Conservation (phyloP, 331 rosid species). For the Cydonia oblonga region DNA sequence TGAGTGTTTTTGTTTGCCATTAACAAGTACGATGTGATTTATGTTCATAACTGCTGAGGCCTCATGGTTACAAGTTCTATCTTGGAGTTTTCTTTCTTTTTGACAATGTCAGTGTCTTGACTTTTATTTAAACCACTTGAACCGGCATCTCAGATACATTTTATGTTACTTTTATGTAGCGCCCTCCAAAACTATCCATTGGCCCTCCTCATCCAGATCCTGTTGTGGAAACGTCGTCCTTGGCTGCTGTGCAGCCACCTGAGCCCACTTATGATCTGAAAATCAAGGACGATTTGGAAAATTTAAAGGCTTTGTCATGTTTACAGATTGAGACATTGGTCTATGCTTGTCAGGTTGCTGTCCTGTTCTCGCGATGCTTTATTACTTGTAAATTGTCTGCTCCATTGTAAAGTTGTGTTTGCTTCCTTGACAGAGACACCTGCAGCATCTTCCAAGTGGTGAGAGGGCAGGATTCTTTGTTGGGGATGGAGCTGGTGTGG, state of each 20-base stretch:
- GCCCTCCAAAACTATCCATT: conserved; percentile 86
- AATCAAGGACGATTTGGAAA: conserved; percentile 59
- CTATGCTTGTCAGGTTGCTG: conserved; percentile 93
- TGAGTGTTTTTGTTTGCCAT: conserved; percentile 34
- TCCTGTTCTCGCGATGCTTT: conserved; percentile 22
- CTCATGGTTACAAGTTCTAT: conserved; percentile 12
- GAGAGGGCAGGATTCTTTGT: conserved; percentile 86
- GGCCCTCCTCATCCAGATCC: conserved; percentile 95
- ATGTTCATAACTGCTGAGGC: background rate
- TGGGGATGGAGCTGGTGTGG: conserved; percentile 99
- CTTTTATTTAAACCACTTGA: conserved; percentile 16
- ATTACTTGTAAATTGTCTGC: conserved; percentile 7
- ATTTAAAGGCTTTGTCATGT: conserved; percentile 66
- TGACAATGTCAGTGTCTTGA: conserved; percentile 7
- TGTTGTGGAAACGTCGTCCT: conserved; percentile 88
- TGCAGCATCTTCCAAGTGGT: conserved; percentile 62
- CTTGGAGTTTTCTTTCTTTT: background rate
- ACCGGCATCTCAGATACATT: conserved; percentile 14
- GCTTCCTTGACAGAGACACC: conserved; percentile 73
- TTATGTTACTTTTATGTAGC: conserved; percentile 43
- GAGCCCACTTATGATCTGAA: conserved; percentile 81
- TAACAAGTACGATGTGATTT: background rate
- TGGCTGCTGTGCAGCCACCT: conserved; percentile 97
- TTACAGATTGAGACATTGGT: conserved; percentile 95
- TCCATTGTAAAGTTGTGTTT: conserved; percentile 25